Conservation (phyloP, 345 rosid species). For the Cardiospermum halicacabum region DNA sequence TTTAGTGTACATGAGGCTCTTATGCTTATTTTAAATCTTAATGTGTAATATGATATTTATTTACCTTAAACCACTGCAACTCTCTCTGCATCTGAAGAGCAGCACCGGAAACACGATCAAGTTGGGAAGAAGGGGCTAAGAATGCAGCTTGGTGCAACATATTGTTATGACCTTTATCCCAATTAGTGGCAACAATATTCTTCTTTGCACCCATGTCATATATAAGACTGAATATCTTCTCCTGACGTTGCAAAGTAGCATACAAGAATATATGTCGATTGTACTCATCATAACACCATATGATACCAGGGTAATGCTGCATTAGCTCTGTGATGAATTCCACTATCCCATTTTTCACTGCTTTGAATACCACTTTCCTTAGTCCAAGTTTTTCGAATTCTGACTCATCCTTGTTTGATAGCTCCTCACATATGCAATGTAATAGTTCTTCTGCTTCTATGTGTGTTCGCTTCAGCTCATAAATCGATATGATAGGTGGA, state of each 20-base stretch:
- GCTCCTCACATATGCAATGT: constrained; percentile 40
- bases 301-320: constrained; percentile 45
- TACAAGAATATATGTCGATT: constrained; percentile 44
- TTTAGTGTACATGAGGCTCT: too few relatives aligned
- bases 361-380: constrained; percentile 42
- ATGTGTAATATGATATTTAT: too few relatives aligned
- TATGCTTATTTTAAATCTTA: too few relatives aligned
- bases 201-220: constrained; percentile 63
- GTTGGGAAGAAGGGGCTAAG: constrained; percentile 50
- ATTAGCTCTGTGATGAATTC: constrained; percentile 54
- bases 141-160: constrained; percentile 68
- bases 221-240: constrained; percentile 64
- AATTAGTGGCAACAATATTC: constrained; percentile 24
- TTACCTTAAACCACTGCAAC: constrained; percentile 75
- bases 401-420: constrained; percentile 28
- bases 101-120: constrained; percentile 62
- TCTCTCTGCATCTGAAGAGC: constrained; percentile 85
- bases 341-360: constrained; percentile 53
- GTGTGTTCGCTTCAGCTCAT: constrained; percentile 50
- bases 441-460: constrained; percentile 45
- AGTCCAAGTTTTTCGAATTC: constrained; percentile 32
- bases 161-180: constrained; percentile 38
- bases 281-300: constrained; percentile 46
- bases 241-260: constrained; percentile 62
- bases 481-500: constrained; percentile 37